Base-by-base conservation (phyloP, 208 protist genomes). In the Crithidia brevicula region DNA sequence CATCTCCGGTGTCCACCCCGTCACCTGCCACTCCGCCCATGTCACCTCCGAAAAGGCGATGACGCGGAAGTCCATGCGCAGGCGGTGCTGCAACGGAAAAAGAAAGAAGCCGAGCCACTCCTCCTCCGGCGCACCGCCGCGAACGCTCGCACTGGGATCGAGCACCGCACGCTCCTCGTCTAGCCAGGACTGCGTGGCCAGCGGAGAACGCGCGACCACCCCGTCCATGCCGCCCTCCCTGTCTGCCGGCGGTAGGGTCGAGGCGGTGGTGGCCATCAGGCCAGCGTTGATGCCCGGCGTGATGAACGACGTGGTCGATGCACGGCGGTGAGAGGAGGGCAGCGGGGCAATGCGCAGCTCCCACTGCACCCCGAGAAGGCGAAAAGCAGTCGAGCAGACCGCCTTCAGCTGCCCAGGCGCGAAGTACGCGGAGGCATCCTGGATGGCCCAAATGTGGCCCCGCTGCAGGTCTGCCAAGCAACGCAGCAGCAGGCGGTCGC, bases 1-100 rank as follows among this genome's bases (percentile, higher is more conserved):
- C 73, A 80, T 91, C 27, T 53, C 53, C 25, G 52, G n/a, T 33
- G 53, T 47, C 85, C 88, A 93, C 10, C 78, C 88, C 30, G 61
- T 67, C 61, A 89, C 83, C 60, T 75, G 58, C 85, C 88, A 91
- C 75, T 89, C 88, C 60, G 63, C 67, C 85, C 88, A 93, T 34
- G 68, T 66, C 59, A 85, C 69, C 38, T 87, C 82, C 1, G 85
- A 91, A 34, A 93, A 93, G 62, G 79, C 77, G 11, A 84, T 84
- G 23, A 91, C 74, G 50, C 88, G 84, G 61, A 87, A 93, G 72
- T 93, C 85, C 33, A 93, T 52, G 18, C 88, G 88, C 57, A 73
- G 31, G 20, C 57, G 58, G 65, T 93, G 88, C 6, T 79, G 62
- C 43, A 73, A 43, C 4, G 85, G 84, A 40, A 80, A 88, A 20